These are phyloP conservation scores for Ceratocystis eucalypticola DNA, from an alignment of 2,329 filamentous ascomycete genomes.

Conservation along the genomic window DNA sequence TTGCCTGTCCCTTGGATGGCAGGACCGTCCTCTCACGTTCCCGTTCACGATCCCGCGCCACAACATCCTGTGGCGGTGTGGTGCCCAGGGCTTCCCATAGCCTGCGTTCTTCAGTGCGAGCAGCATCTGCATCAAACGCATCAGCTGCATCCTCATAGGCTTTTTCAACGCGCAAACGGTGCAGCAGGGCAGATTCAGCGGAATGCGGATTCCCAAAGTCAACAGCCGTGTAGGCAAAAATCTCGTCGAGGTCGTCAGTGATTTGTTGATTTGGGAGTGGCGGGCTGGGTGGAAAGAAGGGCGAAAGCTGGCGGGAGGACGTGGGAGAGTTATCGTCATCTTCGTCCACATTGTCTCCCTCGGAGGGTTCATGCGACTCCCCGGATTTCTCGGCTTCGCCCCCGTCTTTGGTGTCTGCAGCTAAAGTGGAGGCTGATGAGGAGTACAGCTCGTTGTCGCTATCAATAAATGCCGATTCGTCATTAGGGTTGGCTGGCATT, in stretches of 20 bases:
- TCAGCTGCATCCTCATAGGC: conserved; percentile 34
- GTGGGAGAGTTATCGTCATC: neutral
- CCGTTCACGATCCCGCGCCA: conserved; percentile 22
- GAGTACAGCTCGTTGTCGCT: neutral
- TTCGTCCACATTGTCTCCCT: neutral
- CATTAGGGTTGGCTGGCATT: neutral
- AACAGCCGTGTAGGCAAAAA: conserved; percentile 31
- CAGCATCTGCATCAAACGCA: conserved; percentile 29
- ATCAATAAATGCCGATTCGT: neutral
- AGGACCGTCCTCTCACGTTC: neutral
- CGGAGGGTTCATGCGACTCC: neutral
- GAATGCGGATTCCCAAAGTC: conserved; percentile 29
- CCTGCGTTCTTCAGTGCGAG: conserved; percentile 30
- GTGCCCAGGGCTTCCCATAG: conserved; percentile 34
- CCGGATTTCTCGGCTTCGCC: neutral
- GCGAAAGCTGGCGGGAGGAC: conserved; percentile 1
- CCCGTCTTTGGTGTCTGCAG: neutral
- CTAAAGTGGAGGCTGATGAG: neutral
- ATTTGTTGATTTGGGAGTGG: conserved; percentile 15
- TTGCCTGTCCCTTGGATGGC: neutral
- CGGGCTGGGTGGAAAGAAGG: conserved; percentile 7
- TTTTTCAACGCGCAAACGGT: conserved; percentile 31
- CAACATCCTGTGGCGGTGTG: conserved; percentile 27
- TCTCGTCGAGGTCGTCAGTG: conserved; percentile 24
- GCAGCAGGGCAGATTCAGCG: conserved; percentile 28